Evolutionary conservation across 352 stramenopile genomes (phyloP).

Genomic region (Thraustochytrium sp.): DNA sequence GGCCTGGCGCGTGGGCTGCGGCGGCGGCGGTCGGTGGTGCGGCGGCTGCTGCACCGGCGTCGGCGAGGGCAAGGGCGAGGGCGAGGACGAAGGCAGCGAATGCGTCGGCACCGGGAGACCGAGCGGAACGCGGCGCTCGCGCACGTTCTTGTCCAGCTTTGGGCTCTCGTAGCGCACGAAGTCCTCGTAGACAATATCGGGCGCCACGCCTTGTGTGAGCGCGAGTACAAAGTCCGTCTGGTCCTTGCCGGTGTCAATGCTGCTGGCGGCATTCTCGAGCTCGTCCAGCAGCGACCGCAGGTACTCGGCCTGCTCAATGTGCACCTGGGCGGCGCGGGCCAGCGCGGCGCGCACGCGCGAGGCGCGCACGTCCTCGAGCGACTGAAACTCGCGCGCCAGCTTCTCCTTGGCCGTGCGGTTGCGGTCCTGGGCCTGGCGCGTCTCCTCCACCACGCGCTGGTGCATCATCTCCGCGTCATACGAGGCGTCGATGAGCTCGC

Average conservation of each 20-base stretch:
- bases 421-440: background rate
- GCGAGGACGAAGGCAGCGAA: background rate
- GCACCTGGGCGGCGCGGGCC: background rate
- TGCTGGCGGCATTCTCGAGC: background rate
- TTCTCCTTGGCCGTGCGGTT: background rate
- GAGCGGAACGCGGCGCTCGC: background rate
- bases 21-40: too few species aligned
- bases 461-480: slow-evolving; percentile 3
- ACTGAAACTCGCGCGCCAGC: background rate
- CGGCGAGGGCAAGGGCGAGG: too few species aligned
- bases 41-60: too few species aligned
- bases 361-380: background rate
- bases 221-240: background rate
- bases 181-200: background rate
- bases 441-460: slow-evolving; percentile 3
- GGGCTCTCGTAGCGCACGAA: background rate
- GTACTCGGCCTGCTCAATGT: slow-evolving; percentile 32
- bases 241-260: background rate
- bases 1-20: too few species aligned
- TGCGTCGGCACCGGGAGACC: background rate
- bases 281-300: background rate
- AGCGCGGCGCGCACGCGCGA: background rate
- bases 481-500: background rate
- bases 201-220: background rate
- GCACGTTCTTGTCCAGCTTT: background rate